Base-by-base conservation (phyloP, 2,329 filamentous ascomycete genomes). In the Phoma sp. region DNA sequence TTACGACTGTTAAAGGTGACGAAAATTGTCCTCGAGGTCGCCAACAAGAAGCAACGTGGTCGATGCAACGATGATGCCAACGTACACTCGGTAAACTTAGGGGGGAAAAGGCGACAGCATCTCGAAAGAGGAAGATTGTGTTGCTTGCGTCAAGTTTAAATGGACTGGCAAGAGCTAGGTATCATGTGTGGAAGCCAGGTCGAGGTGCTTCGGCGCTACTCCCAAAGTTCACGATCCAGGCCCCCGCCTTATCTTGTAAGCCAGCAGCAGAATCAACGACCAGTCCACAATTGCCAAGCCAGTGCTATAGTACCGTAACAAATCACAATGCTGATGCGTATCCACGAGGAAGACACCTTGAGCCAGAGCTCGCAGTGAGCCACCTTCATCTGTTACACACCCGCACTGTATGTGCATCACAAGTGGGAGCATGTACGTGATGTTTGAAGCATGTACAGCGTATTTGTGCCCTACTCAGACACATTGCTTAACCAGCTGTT, bases 161-260 rank as follows among this genome's bases (percentile, higher is more conserved):
- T 51, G 47, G 17, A 33, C 32, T 21, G 17, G 31, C 10, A 35
- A 27, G 43, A 56, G 47, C 43, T 47, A 39, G 6, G 25, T 9
- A 29, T 45, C 29, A 31, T 32, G 35, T 35, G 52, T 50, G 52
- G 52, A 36, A 45, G n/a, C 36, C 35, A 50, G 9, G 33, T 49
- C 24, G 35, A 55, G 44, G 40, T 45, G 46, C 41, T 32, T 51
- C 43, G 53, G 53, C 53, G 53, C 53, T 56, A 51, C 46, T 51
- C 22, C 37, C 38, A 55, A 55, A 51, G 52, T 51, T 51, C 53
- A 29, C 46, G 53, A 51, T 56, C 53, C 47, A 43, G 47, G 36
- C 40, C 49, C 37, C 49, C 36, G 37, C 47, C 41, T 21, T 40
- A 21, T 29, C 37, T 5, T 10, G 4, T 31, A 31, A 31, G 29